Evolutionary conservation across 768 basidiomycete genomes (phyloP).

Genomic region (Mycena amicta): DNA sequence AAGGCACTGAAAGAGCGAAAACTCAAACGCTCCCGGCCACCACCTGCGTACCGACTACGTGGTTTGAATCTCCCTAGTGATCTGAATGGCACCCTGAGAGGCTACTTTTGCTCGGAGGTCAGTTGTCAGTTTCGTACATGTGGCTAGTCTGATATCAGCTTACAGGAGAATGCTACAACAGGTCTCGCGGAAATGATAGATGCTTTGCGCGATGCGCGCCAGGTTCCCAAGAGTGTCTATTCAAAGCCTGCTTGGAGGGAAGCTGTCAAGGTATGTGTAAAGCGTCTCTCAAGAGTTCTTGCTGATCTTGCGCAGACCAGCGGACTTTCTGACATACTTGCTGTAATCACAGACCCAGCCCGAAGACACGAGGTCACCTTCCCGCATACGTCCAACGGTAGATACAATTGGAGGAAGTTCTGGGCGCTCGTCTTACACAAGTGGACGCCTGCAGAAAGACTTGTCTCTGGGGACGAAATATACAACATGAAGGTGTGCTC

Average conservation of each 20-base stretch:
- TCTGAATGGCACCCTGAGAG: no score
- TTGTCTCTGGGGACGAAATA: no score
- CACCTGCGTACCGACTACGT: no score
- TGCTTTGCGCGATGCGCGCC: not conserved
- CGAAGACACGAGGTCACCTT: not conserved
- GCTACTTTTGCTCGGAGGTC: no score
- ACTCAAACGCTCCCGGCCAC: no score
- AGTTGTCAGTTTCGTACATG: no score
- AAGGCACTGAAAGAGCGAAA: no score
- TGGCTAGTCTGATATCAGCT: no score
- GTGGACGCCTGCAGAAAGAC: not conserved
- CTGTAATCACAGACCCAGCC: not conserved
- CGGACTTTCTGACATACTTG: not conserved
- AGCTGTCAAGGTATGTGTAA: not conserved
- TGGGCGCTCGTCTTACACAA: not conserved
- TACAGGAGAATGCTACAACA: not conserved
- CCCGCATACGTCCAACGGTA: not conserved
- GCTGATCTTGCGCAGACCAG: no score
- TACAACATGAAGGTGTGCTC: no score
- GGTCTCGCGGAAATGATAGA: not conserved
- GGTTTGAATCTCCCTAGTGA: no score
- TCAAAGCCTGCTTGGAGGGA: not conserved
- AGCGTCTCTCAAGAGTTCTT: not conserved
- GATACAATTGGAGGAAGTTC: not conserved
- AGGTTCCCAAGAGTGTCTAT: not conserved